phyloP scores from a whole-genome alignment of 192 early-diverging fungal genomes.

The Podila epigama region DNA sequence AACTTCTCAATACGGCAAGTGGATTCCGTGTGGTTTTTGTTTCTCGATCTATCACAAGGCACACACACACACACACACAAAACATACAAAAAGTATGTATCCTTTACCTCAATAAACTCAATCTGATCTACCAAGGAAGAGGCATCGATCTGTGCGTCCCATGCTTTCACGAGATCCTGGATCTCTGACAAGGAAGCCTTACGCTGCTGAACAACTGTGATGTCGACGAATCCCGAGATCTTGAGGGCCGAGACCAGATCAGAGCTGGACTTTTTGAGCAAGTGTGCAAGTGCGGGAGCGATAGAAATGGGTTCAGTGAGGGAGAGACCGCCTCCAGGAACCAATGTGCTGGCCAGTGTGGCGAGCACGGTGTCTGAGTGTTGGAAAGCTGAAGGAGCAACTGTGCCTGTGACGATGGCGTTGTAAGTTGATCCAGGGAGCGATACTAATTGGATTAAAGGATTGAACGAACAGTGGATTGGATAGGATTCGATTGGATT shows the following conservation, averaged over 20 bases:
- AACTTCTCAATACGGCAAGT: no score
- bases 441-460: constrained; percentile 43
- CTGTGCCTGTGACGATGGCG: constrained; percentile 63
- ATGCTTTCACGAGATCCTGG: constrained; percentile 57
- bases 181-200: constrained; percentile 58
- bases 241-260: constrained; percentile 75
- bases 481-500: background rate
- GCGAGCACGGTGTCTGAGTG: constrained; percentile 71
- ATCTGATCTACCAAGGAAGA: constrained; percentile 47
- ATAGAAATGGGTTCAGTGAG: constrained; percentile 75
- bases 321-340: constrained; percentile 70
- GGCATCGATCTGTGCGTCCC: constrained; percentile 61
- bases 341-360: constrained; percentile 67
- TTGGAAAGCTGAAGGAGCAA: constrained; percentile 61
- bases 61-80: no score
- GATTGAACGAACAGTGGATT: background rate
- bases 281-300: constrained; percentile 49
- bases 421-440: constrained; percentile 67
- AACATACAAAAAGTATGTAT: no score
- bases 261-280: constrained; percentile 57
- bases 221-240: constrained; percentile 87
- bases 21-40: no score
- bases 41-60: background rate
- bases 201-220: constrained; percentile 41
- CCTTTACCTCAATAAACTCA: constrained; percentile 50